These are phyloP conservation scores for Hibiscus mutabilis DNA, from an alignment of 345 rosid genomes.

Conservation along the genomic window DNA sequence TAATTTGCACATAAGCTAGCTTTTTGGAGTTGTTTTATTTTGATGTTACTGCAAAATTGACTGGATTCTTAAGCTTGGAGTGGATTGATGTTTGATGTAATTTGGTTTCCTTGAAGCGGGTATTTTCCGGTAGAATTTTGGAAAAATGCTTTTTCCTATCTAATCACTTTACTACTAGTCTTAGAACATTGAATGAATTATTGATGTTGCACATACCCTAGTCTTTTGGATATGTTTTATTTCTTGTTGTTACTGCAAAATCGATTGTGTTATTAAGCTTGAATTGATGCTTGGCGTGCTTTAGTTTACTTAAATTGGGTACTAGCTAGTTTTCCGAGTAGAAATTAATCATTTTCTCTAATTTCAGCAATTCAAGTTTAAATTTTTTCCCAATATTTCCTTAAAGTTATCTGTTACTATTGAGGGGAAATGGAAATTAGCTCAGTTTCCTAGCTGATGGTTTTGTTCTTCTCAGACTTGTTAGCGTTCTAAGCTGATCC, in stretches of 20 bases:
- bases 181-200: background rate
- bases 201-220: background rate
- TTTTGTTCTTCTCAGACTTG: background rate
- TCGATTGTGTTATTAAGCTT: background rate
- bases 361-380: background rate
- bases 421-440: constrained; percentile 39
- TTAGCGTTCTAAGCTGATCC: constrained; percentile 34
- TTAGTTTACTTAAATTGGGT: background rate
- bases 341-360: background rate
- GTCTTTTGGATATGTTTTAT: background rate
- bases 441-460: constrained; percentile 44
- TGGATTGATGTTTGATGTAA: background rate
- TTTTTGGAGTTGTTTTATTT: background rate
- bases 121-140: background rate
- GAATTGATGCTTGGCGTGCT: background rate
- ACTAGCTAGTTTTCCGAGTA: background rate
- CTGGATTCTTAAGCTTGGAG: background rate
- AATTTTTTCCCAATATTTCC: background rate
- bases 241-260: background rate
- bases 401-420: background rate
- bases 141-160: no score
- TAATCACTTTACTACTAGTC: no score
- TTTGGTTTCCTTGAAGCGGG: background rate
- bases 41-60: background rate
- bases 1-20: background rate